Base-by-base conservation (phyloP, 768 basidiomycete genomes). In the Serendipita sp. region DNA sequence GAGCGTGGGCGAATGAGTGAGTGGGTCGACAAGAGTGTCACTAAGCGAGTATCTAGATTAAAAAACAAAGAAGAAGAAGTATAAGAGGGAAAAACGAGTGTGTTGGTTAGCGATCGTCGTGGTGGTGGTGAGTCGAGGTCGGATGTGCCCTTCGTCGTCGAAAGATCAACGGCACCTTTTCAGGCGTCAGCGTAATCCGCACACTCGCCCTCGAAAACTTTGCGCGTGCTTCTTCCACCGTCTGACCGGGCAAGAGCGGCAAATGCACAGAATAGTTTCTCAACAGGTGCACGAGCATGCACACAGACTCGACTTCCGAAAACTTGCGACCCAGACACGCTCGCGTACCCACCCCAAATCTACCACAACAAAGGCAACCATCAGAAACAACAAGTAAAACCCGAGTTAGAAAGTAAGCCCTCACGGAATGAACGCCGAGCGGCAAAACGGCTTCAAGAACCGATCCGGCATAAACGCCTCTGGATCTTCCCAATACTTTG, bases 241-340 rank as follows among this genome's bases (percentile, higher is more conserved):
- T 58, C 28, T 58, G 24, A n/a, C 53, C 53, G 3, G 53, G 53
- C 9, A 26, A 31, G 17, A 58, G 17, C 11, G 53, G 53, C 3
- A 58, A 24, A 28, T 58, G 53, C 11, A 58, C 53, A 9, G 53
- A 58, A 31, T 58, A 58, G 53, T 31, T 58, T 11, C 53, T 3
- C 22, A 58, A 31, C 9, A 58, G 53, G 30, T 58, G 53, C 11
- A 79, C 76, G 34, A 81, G 70, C 62, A 79, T 70, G 50, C 76
- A 75, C 1, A 74, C 65, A 51, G 70, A 73, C 66, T 79, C 77
- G 3, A 75, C 70, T 3, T 75, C 65, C 0, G 79, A 75, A 53
- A 81, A 80, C 2, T 77, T 75, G 62, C 79, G 77, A 0, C 80
- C 81, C 31, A 81, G 75, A 65, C 79, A 80, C 24, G 72, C 74